Base-by-base conservation (phyloP, 345 rosid species). In the Durio zibethinus region DNA sequence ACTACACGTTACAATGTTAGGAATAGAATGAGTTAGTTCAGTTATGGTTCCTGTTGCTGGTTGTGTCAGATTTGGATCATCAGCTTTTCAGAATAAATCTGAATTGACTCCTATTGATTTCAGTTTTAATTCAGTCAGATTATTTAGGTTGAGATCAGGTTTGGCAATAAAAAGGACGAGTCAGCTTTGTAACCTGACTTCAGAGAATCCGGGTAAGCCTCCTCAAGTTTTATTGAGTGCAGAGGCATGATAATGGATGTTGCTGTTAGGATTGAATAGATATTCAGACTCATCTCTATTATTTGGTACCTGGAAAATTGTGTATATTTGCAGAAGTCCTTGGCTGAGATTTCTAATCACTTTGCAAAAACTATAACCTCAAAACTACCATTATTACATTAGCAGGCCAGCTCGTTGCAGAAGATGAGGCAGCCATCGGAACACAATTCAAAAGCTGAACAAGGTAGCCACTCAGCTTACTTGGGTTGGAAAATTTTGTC, bases 401-500 rank as follows among this genome's bases (percentile, higher is more conserved):
- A 47, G 57, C 6, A 47, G 31, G 40, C 16, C 57, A 69, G 23
- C 40, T 69, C 57, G 16, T 69, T 4, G 29, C 69, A 38, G 10
- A 65, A 65, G 8, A n/a, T 27, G 29, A 27, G 9, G 36, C 27
- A 5, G 35, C 48, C 42, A 36, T 15, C 2, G 52, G 65, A 73
- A 25, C 52, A 38, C n/a, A 65, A 65, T 47, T 45, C 33, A 29
- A 20, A 12, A 11, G 52, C 23, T 25, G 27, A 16, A 4, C 50
- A 10, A 16, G 18, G 68, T 21, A 29, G 35, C 27, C 45, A 3
- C 40, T 38, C 67, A 35, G 21, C 20, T 81, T 57, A 86, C 14
- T 79, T 16, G 25, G 79, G n/a, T 61, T 83, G 89, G 66, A 86
- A 78, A 75, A 93, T 88, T 71, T 86, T 86, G 84, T 90, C 90